phyloP scores from a whole-genome alignment of 1,284 basidiomycete species.

The Sphagnurus paluster region DNA sequence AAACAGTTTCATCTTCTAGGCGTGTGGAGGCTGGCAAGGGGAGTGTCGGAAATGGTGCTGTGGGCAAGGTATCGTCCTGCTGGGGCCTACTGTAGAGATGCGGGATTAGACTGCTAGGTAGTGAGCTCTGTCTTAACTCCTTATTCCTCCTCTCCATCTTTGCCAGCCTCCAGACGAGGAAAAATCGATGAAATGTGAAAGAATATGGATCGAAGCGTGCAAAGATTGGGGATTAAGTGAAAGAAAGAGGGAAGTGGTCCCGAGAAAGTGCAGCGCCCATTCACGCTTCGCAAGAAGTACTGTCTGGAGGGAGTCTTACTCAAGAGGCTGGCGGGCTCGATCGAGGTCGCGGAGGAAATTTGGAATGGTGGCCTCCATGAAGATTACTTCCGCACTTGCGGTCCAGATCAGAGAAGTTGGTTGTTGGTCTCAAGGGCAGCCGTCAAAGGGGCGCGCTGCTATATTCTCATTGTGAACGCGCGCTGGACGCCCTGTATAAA shows the following conservation, averaged over 20 bases:
- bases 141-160: constrained; percentile 35
- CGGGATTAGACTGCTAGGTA: constrained; percentile 47
- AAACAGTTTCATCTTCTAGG: constrained; percentile 7
- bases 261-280: constrained; percentile 27
- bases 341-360: constrained; percentile 35
- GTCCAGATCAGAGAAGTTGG: constrained; percentile 18
- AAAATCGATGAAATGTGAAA: constrained; percentile 14
- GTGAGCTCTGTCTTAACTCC: constrained; percentile 41
- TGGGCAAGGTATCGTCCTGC: constrained; percentile 22
- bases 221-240: constrained; percentile 14
- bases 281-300: constrained; percentile 27
- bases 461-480: constrained; percentile 3
- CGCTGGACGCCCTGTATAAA: not conserved
- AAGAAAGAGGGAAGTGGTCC: constrained; percentile 24
- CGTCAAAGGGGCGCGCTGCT: constrained; percentile 17
- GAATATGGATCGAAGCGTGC: constrained; percentile 18
- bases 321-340: constrained; percentile 28
- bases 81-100: constrained; percentile 44
- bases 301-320: constrained; percentile 22
- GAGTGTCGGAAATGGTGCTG: constrained; percentile 21
- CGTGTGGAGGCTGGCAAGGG: constrained; percentile 23
- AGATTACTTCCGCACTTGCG: constrained; percentile 35
- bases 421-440: constrained; percentile 11
- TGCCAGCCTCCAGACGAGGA: constrained; percentile 13
- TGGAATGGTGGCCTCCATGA: constrained; percentile 27